phyloP scores from a whole-genome alignment of 805 yeast genomes.

The Kodamaea neixiangensis region DNA sequence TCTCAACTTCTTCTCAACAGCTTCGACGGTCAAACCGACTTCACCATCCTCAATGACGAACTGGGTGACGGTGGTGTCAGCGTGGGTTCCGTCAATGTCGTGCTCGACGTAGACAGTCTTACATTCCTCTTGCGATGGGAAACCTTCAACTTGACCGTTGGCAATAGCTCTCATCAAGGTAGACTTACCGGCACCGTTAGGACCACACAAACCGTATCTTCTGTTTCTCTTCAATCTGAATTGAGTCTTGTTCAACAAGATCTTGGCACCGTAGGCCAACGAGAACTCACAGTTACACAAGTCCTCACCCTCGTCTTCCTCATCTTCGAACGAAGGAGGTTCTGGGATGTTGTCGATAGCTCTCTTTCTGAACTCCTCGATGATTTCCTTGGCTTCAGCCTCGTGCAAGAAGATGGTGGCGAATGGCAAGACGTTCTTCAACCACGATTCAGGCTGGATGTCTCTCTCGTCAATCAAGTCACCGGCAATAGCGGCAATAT shows the following conservation, averaged over 20 bases:
- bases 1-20: slow-evolving; percentile 68
- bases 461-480: slow-evolving; percentile 96
- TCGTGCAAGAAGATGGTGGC: slow-evolving; percentile 95
- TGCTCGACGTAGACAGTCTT: slow-evolving; percentile 99
- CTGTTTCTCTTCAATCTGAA: slow-evolving; percentile 98
- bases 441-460: slow-evolving; percentile 91
- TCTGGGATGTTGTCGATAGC: slow-evolving; percentile 98
- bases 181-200: slow-evolving; percentile 55
- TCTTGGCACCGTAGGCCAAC: slow-evolving; percentile 99
- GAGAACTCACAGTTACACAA: slow-evolving; percentile 99
- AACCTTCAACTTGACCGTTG: slow-evolving; percentile 98
- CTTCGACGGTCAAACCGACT: slow-evolving; percentile 70
- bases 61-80: slow-evolving; percentile 91
- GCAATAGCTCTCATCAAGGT: slow-evolving; percentile 93
- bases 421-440: slow-evolving; percentile 85
- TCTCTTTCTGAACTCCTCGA: slow-evolving; percentile 93
- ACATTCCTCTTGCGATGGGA: slow-evolving; percentile 99
- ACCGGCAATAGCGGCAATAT: slow-evolving; percentile 97
- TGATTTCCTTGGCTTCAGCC: slow-evolving; percentile 82
- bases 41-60: slow-evolving; percentile 85
- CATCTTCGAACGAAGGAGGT: slow-evolving; percentile 94
- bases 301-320: slow-evolving; percentile 98
- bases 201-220: slow-evolving; percentile 94
- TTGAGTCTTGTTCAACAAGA: slow-evolving; percentile 98
- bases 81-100: slow-evolving; percentile 98